phyloP scores from a whole-genome alignment of 2,329 filamentous ascomycete species.

The Ophiostoma ulmi region DNA sequence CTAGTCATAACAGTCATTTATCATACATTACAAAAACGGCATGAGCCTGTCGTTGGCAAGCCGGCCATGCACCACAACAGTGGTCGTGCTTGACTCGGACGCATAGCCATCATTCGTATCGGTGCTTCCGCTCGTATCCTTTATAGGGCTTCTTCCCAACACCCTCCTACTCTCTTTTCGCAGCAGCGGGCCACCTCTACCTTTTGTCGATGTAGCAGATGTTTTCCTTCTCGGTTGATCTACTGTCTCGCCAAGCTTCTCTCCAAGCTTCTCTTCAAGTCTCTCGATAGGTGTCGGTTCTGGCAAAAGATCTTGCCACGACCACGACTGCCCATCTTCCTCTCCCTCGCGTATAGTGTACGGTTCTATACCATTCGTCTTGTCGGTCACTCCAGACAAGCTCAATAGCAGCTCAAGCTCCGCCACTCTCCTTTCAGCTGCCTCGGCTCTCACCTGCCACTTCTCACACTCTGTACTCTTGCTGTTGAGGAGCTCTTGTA shows the following conservation, averaged over 20 bases:
- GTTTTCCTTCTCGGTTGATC: no score
- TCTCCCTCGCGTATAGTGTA: neutral
- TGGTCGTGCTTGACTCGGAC: slow-evolving; percentile 21
- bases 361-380: neutral
- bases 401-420: slow-evolving; percentile 38
- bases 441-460: slow-evolving; percentile 54
- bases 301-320: slow-evolving; percentile 14
- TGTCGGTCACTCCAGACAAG: slow-evolving; percentile 24
- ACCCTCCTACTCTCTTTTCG: slow-evolving; percentile 6
- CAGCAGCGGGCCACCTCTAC: neutral
- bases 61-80: slow-evolving; percentile 19
- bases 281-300: neutral
- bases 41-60: slow-evolving; percentile 18
- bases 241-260: neutral
- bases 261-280: neutral
- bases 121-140: neutral
- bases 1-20: neutral
- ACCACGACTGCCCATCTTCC: slow-evolving; percentile 10
- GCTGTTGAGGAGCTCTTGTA: slow-evolving; percentile 45
- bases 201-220: no score
- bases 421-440: slow-evolving; percentile 49
- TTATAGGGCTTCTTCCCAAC: neutral
- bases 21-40: slow-evolving; percentile 19
- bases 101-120: slow-evolving; percentile 18
- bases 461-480: slow-evolving; percentile 41